Evolutionary conservation across 2,329 filamentous ascomycete species (phyloP).

Genomic region (Fusarium sp.): DNA sequence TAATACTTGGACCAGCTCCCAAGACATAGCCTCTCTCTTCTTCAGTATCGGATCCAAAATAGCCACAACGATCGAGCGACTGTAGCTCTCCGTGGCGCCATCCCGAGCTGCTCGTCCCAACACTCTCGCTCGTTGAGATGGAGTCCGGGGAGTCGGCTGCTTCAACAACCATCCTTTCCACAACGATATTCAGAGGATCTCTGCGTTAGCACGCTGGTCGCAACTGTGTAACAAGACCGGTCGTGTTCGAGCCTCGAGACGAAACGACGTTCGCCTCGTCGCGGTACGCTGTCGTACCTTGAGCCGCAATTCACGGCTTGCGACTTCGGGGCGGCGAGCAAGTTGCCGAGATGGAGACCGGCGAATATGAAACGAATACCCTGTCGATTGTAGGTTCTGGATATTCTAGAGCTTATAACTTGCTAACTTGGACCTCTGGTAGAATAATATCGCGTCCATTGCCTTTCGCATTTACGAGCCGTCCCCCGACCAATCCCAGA

Average conservation of each 20-base stretch:
- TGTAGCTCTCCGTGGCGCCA: constrained; percentile 34
- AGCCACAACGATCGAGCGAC: constrained; percentile 11
- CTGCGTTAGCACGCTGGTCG: constrained; percentile 23
- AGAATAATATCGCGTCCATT: constrained; percentile 69
- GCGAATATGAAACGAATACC: constrained; percentile 72
- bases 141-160: constrained; percentile 48
- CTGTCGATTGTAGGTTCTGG: constrained; percentile 62
- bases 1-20: constrained; percentile 4
- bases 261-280: constrained; percentile 34
- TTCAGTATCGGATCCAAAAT: constrained; percentile 1
- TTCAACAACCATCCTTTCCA: constrained; percentile 34
- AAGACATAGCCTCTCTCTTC: constrained; percentile 23
- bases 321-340: constrained; percentile 45
- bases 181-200: constrained; percentile 29
- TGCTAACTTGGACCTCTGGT: constrained; percentile 32
- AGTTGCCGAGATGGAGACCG: constrained; percentile 69
- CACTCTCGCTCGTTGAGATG: constrained; percentile 52
- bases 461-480: constrained; percentile 68
- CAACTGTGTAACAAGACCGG: constrained; percentile 5
- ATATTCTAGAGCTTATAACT: background rate
- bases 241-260: constrained; percentile 11
- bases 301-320: constrained; percentile 42
- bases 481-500: constrained; percentile 55
- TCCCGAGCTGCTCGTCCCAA: constrained; percentile 38
- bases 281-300: constrained; percentile 33